Evolutionary conservation across 805 yeast species (phyloP), one percentile per base, ranked within the genome.

Genomic region (Blastobotrys americana): DNA sequence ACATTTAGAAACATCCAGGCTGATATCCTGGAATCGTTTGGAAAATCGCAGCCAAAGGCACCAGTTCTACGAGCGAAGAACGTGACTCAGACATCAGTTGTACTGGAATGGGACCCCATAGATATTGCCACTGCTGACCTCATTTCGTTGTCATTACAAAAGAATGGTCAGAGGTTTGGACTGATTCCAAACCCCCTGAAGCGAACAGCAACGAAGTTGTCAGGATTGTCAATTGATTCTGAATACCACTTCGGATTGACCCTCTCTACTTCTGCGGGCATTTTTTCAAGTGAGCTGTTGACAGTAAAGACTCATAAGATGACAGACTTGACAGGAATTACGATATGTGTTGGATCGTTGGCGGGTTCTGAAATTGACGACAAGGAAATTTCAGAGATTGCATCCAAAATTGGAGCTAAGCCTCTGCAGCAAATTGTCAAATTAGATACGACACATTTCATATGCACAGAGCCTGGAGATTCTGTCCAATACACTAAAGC

Each of bases 291-390:
- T 8, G 81, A 87, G 37, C 65, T 66, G 17, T 61, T 90, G 19
- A 74, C 73, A 40, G 77, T 89, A 13, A 81, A 77, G 46, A 93
- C 98, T 2, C 97, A 88, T 62, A 89, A 87, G 59, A 88, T 90
- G 97, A 88, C 96, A 0, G 97, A 93, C 65, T 72, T 93, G 55
- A 74, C 86, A 2, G 98, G 98, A 48, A 87, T 93, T 46, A 87
- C 90, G 0, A 83, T 86, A 1, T 90, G 97, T 63, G 61, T 88
- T 43, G 97, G 98, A 34, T 83, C 84, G 38, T 72, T 89, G 47
- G 45, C 46, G 5, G 54, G 48, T 15, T 52, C 53, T 21, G 80
- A 78, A 49, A 79, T 78, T 34, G 60, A 72, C 4, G 59, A 60
- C 17, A 64, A 63, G 3, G 94, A 86, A 50, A 75, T 93, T 46